These are phyloP conservation scores for Pyricularia grisea DNA, from an alignment of 2,329 filamentous ascomycete species.

Conservation along the genomic window DNA sequence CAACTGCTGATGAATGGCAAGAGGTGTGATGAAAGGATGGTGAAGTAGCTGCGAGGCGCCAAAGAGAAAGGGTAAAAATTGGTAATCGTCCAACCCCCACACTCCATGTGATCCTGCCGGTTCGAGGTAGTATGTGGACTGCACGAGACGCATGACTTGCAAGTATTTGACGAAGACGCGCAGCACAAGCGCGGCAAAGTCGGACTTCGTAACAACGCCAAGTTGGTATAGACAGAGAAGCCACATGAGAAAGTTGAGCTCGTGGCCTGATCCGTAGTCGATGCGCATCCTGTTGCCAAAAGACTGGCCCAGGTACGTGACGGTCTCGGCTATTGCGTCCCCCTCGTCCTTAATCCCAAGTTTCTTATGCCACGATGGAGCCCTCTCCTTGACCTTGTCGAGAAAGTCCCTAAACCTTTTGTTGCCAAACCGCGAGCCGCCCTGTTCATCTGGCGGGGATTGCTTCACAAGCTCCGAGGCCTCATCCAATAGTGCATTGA, in stretches of 20 bases:
- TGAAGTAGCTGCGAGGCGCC: conserved; percentile 82
- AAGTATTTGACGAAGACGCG: conserved; percentile 77
- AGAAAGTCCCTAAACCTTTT: conserved; percentile 80
- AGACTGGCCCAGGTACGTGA: conserved; percentile 70
- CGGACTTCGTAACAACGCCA: conserved; percentile 47
- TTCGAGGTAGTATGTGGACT: conserved; percentile 91
- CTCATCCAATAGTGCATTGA: conserved; percentile 62
- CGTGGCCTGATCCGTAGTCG: conserved; percentile 95
- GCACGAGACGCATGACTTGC: conserved; percentile 74
- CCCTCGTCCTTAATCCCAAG: conserved; percentile 31
- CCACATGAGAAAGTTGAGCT: conserved; percentile 96
- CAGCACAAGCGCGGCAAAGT: conserved; percentile 69
- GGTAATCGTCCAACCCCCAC: conserved; percentile 96
- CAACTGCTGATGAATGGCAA: conserved; percentile 78
- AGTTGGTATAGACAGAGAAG: conserved; percentile 87
- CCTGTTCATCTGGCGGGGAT: conserved; percentile 76
- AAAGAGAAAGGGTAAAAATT: conserved; percentile 92
- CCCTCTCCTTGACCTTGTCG: conserved; percentile 52
- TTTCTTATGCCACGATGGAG: conserved; percentile 49
- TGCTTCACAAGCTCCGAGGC: conserved; percentile 56
- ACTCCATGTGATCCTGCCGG: conserved; percentile 95
- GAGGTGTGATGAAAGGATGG: conserved; percentile 71
- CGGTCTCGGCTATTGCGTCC: conserved; percentile 58
- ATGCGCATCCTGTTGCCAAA: conserved; percentile 83
- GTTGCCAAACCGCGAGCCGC: conserved; percentile 89